Evolutionary conservation across 1,284 basidiomycete genomes (phyloP).

Genomic region (Leccinum solheimii): DNA sequence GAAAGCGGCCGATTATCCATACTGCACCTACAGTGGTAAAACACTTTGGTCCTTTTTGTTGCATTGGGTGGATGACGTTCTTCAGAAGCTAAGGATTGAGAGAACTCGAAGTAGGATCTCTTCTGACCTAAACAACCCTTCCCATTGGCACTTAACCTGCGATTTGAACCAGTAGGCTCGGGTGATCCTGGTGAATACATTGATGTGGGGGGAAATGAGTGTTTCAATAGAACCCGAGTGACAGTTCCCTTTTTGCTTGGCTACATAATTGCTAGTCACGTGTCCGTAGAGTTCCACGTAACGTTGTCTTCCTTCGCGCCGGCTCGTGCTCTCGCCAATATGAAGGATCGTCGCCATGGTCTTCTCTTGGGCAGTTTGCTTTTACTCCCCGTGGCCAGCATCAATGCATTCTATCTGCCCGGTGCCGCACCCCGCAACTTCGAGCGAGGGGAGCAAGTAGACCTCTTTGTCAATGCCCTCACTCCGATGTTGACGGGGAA

Average conservation of each 20-base stretch:
- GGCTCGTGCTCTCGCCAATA: constrained; percentile 10
- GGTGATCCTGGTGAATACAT: background rate
- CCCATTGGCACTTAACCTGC: background rate
- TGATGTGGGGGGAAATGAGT: too few species aligned
- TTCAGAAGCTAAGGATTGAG: background rate
- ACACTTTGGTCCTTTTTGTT: background rate
- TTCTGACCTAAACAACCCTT: background rate
- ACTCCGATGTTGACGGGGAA: constrained; percentile 77
- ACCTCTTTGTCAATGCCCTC: constrained; percentile 82
- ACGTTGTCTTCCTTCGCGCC: background rate
- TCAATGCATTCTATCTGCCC: constrained; percentile 66
- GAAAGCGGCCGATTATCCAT: background rate
- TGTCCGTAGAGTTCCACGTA: constrained; percentile 17
- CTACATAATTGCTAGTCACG: constrained; percentile 19
- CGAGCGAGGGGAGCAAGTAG: constrained; percentile 64
- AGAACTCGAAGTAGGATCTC: background rate
- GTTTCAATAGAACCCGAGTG: too few species aligned
- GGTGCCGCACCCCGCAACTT: constrained; percentile 84
- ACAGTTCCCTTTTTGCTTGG: too few species aligned
- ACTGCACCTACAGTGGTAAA: background rate
- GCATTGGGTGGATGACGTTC: background rate
- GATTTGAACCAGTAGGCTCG: background rate
- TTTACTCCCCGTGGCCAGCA: constrained; percentile 21
- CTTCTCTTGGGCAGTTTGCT: constrained; percentile 21
- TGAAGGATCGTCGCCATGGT: constrained; percentile 19